A percentile compares a stretch with the other conserved stretches of the same genome.
Evolutionary conservation across 768 basidiomycete genomes (phyloP).

Genomic region (Tulasnella sp.): DNA sequence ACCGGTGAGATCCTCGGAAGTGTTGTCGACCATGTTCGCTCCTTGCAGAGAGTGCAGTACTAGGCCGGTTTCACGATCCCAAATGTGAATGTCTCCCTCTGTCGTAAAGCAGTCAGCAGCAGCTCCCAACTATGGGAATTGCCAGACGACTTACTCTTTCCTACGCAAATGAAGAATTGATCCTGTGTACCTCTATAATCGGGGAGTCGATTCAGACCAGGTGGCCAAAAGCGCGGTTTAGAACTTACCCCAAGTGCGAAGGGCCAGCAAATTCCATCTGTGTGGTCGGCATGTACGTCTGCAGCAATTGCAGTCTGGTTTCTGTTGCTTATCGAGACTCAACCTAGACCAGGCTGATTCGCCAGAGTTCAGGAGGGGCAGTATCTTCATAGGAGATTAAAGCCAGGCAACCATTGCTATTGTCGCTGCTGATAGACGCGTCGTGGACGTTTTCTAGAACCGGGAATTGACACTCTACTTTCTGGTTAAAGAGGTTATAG

Average conservation of each 20-base stretch:
- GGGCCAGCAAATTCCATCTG: slow-evolving; percentile 76
- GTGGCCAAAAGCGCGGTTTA: background rate
- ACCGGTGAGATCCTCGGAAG: slow-evolving; percentile 70
- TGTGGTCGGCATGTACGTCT: slow-evolving; percentile 73
- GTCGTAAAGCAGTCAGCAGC: background rate
- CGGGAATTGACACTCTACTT: slow-evolving; percentile 74
- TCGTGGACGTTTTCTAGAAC: slow-evolving; percentile 74
- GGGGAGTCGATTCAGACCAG: background rate
- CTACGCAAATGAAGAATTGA: slow-evolving; percentile 75
- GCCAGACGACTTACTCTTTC: slow-evolving; percentile 52
- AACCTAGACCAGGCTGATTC: slow-evolving; percentile 56
- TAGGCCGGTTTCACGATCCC: slow-evolving; percentile 76
- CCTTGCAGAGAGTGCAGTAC: slow-evolving; percentile 67
- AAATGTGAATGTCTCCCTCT: slow-evolving; percentile 81
- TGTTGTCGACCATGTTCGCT: slow-evolving; percentile 47
- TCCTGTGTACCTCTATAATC: slow-evolving; percentile 60
- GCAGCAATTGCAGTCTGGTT: slow-evolving; percentile 51
- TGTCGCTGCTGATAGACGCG: slow-evolving; percentile 57
- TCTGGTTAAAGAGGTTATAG: slow-evolving; percentile 66
- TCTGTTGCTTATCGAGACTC: background rate
- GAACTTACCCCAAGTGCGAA: slow-evolving; percentile 66
- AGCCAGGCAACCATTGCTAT: slow-evolving; percentile 54
- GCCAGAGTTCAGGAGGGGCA: slow-evolving; percentile 81
- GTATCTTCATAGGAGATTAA: slow-evolving; percentile 76
- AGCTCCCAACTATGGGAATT: background rate